Conservation (phyloP, 192 early-diverging fungal species). For the Linnemannia zychae region DNA sequence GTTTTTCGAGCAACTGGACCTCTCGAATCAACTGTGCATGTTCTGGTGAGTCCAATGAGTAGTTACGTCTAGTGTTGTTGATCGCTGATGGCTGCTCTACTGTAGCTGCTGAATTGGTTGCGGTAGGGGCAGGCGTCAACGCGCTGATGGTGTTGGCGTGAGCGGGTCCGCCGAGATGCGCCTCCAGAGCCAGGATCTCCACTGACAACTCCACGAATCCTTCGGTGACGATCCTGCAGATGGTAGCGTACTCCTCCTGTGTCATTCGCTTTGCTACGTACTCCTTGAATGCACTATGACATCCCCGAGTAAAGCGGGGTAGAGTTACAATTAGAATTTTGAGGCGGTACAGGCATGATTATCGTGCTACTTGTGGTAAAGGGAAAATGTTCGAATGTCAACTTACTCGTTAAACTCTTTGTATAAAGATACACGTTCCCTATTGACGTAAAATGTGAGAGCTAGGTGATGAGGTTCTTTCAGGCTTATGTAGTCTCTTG, state of each 20-base stretch:
- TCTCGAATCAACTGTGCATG: constrained; percentile 51
- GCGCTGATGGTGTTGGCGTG: constrained; percentile 3
- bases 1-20: constrained; percentile 44
- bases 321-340: background rate
- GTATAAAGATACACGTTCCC: constrained; percentile 47
- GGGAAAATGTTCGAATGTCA: too few relatives aligned
- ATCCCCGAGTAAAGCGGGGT: background rate
- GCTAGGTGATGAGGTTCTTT: background rate
- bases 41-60: constrained; percentile 45
- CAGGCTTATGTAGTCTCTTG: background rate
- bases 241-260: constrained; percentile 49
- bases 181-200: constrained; percentile 50
- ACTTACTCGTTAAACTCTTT: constrained; percentile 57
- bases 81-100: background rate
- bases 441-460: background rate
- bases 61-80: background rate
- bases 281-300: constrained; percentile 46
- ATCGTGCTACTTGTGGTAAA: too few relatives aligned
- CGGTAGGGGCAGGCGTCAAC: background rate
- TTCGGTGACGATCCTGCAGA: constrained; percentile 49
- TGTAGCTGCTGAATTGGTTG: background rate
- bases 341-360: background rate
- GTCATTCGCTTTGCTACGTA: constrained; percentile 46
- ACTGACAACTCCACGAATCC: constrained; percentile 52
- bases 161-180: constrained; percentile 44